Conservation (phyloP, 164 flowering plant genomes). For the Platanus orientalis region DNA sequence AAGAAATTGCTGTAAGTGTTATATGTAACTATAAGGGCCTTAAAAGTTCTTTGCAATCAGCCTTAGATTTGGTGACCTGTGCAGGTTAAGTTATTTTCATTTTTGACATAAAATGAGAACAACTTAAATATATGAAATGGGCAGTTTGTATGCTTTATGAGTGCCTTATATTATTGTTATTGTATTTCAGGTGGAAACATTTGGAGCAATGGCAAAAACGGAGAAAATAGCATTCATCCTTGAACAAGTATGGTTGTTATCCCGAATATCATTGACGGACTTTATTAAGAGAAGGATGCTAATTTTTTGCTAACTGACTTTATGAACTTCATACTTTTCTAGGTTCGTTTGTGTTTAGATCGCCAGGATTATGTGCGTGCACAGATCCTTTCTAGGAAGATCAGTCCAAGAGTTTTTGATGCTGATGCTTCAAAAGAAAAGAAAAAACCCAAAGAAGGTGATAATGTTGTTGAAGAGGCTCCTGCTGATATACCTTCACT, state of each 20-base stretch:
- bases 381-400: slow-evolving; percentile 91
- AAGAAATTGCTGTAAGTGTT: slow-evolving; percentile 84
- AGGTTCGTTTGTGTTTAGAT: slow-evolving; percentile 95
- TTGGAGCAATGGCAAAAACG: slow-evolving; percentile 99
- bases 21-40: neutral
- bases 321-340: slow-evolving; percentile 5
- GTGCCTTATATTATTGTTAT: slow-evolving; percentile 6
- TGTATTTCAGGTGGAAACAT: slow-evolving; percentile 82
- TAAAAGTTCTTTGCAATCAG: neutral
- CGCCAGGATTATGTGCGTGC: slow-evolving; percentile 95
- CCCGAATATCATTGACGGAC: neutral
- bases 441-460: slow-evolving; percentile 95
- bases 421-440: slow-evolving; percentile 80
- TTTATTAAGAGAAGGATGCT: slow-evolving; percentile 1
- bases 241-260: slow-evolving; percentile 60
- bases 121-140: neutral
- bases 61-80: neutral
- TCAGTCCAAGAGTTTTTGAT: slow-evolving; percentile 86
- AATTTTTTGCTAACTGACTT: neutral
- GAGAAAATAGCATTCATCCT: slow-evolving; percentile 96
- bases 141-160: neutral
- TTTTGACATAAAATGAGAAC: neutral
- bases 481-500: slow-evolving; percentile 84
- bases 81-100: neutral
- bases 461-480: slow-evolving; percentile 80